phyloP scores from a whole-genome alignment of 176 grass and related monocot genomes.

The Rhynchospora breviuscula region DNA sequence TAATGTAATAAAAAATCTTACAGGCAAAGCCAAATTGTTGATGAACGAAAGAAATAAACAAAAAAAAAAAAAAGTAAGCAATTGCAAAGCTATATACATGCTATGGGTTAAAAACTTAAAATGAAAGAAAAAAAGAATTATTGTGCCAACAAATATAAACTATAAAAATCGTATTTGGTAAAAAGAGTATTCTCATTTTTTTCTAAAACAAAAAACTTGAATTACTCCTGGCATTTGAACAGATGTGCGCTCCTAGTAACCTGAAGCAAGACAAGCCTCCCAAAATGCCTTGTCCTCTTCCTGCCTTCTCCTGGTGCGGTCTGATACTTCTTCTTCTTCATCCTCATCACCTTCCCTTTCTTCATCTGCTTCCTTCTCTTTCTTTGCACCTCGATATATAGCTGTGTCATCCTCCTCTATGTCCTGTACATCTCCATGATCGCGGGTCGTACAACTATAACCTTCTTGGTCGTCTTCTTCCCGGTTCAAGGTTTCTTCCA shows the following conservation, averaged over 20 bases:
- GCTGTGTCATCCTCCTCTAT: not conserved
- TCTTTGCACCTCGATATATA: not conserved
- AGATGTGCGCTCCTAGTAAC: not conserved
- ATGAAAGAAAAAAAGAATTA: not conserved
- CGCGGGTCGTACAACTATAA: not conserved
- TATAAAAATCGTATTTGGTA: not conserved
- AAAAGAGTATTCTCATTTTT: not conserved
- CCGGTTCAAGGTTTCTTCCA: not conserved
- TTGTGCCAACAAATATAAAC: not conserved
- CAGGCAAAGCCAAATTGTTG: not conserved
- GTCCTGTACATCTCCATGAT: not conserved
- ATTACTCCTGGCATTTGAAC: not conserved
- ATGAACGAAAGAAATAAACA: not conserved
- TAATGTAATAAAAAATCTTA: too few relatives aligned
- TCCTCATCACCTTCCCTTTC: not conserved
- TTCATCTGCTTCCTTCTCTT: not conserved
- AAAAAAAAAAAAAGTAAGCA: not conserved
- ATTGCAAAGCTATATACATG: not conserved
- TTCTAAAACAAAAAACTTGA: not conserved
- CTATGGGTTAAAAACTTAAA: not conserved
- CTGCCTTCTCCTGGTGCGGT: not conserved
- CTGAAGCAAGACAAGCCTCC: conserved; percentile 8
- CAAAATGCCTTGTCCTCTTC: conserved; percentile 30
- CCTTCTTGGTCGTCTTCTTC: conserved; percentile 4
- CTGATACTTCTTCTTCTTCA: not conserved